phyloP scores from a whole-genome alignment of 257 asterid genomes.

The Nyctanthes arbortristis region DNA sequence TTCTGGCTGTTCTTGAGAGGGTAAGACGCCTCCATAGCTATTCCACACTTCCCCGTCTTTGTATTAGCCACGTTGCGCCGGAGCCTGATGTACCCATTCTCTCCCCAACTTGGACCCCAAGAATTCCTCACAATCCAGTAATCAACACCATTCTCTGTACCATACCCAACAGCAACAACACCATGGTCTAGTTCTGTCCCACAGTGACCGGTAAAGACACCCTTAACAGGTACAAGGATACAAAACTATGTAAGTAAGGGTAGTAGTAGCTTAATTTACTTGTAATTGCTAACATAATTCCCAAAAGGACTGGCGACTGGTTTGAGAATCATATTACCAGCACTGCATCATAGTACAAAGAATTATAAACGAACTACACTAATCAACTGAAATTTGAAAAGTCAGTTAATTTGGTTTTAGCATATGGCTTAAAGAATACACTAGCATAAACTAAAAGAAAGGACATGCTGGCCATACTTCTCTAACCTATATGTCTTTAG shows the following conservation, averaged over 20 bases:
- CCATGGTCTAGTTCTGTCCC: slow-evolving; percentile 88
- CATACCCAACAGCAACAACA: slow-evolving; percentile 83
- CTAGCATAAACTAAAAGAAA: too few relatives aligned
- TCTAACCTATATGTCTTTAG: too few relatives aligned
- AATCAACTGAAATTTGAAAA: too few relatives aligned
- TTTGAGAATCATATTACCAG: background rate
- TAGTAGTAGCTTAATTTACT: background rate
- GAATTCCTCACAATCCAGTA: slow-evolving; percentile 89
- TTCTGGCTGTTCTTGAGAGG: slow-evolving; percentile 69
- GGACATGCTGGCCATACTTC: too few relatives aligned
- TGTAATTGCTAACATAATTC: background rate
- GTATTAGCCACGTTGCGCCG: slow-evolving; percentile 56
- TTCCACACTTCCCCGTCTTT: slow-evolving; percentile 81
- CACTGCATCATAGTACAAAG: too few relatives aligned
- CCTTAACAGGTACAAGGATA: slow-evolving; percentile 38
- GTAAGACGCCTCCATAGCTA: slow-evolving; percentile 78
- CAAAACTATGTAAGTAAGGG: background rate
- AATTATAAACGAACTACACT: too few relatives aligned
- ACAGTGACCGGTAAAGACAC: slow-evolving; percentile 75
- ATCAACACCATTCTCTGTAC: slow-evolving; percentile 59
- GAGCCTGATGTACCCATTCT: slow-evolving; percentile 74
- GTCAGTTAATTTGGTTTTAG: too few relatives aligned
- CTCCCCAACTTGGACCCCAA: slow-evolving; percentile 93
- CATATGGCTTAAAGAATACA: too few relatives aligned
- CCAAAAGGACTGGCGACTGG: background rate